Conservation (phyloP, 768 basidiomycete genomes). For the Termitomyces sp. region DNA sequence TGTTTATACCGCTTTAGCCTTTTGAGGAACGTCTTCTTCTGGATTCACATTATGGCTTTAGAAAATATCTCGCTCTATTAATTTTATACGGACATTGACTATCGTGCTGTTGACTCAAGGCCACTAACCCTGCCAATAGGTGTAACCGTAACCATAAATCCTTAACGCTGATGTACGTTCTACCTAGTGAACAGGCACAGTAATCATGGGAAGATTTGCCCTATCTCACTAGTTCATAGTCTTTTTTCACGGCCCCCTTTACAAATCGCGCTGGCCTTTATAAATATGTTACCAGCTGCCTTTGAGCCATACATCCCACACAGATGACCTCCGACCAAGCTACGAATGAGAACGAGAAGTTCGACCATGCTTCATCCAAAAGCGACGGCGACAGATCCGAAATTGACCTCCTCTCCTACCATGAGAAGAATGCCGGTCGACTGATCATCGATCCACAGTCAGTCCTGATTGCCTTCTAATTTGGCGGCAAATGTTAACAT, state of each 20-base stretch:
- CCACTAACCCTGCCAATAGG: neutral
- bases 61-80: neutral
- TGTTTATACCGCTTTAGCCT: neutral
- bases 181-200: neutral
- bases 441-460: slow-evolving; percentile 60
- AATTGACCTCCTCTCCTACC: slow-evolving; percentile 36
- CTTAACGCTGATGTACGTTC: neutral
- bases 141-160: neutral
- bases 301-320: neutral
- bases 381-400: slow-evolving; percentile 17
- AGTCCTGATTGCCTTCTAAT: slow-evolving; percentile 16
- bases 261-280: neutral
- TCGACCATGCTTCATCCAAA: slow-evolving; percentile 12
- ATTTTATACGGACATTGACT: neutral
- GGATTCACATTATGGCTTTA: neutral
- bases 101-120: neutral
- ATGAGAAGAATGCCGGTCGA: slow-evolving; percentile 52
- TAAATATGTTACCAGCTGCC: neutral
- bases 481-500: neutral
- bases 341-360: slow-evolving; percentile 14
- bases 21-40: neutral
- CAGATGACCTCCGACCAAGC: slow-evolving; percentile 23
- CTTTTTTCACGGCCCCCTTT: neutral
- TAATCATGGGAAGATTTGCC: neutral
- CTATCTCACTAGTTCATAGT: neutral